These are phyloP conservation scores for Solioccasus polychromus DNA, from an alignment of 768 basidiomycete genomes.

Conservation along the genomic window DNA sequence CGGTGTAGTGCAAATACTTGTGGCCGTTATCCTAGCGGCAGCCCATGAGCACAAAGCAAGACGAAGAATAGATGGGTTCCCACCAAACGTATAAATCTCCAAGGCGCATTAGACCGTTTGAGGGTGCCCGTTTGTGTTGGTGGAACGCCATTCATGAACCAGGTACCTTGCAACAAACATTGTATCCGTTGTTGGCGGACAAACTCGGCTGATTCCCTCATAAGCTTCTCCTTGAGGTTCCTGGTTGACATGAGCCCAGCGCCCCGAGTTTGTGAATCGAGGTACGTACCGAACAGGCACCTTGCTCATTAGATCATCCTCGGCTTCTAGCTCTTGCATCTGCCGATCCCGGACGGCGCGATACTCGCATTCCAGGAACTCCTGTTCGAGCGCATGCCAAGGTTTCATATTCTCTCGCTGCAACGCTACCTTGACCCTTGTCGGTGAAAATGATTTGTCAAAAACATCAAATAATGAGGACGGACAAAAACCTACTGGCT, in stretches of 20 bases:
- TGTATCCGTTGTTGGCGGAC: slow-evolving; percentile 86
- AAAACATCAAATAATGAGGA: not conserved
- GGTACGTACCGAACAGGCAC: slow-evolving; percentile 72
- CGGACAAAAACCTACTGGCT: slow-evolving; percentile 73
- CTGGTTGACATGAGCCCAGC: slow-evolving; percentile 37
- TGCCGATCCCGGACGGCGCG: slow-evolving; percentile 83
- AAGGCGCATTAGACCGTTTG: slow-evolving; percentile 61
- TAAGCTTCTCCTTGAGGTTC: slow-evolving; percentile 79
- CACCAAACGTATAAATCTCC: slow-evolving; percentile 88
- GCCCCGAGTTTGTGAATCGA: not conserved
- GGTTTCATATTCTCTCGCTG: slow-evolving; percentile 67
- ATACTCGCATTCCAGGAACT: slow-evolving; percentile 80
- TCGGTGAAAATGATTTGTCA: slow-evolving; percentile 4
- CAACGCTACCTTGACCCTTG: slow-evolving; percentile 74
- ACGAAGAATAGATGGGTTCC: slow-evolving; percentile 14
- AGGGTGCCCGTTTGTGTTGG: slow-evolving; percentile 39
- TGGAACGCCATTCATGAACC: slow-evolving; percentile 83
- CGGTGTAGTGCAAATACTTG: slow-evolving; percentile 84
- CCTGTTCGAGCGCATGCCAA: slow-evolving; percentile 83
- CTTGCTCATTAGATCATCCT: slow-evolving; percentile 85
- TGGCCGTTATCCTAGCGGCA: slow-evolving; percentile 64
- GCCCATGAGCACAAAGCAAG: not conserved
- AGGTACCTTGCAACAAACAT: slow-evolving; percentile 84
- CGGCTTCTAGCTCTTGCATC: slow-evolving; percentile 85
- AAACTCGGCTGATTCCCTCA: slow-evolving; percentile 89